phyloP scores from a whole-genome alignment of 768 basidiomycete species.

The Xerocomellus chrysenteron region DNA sequence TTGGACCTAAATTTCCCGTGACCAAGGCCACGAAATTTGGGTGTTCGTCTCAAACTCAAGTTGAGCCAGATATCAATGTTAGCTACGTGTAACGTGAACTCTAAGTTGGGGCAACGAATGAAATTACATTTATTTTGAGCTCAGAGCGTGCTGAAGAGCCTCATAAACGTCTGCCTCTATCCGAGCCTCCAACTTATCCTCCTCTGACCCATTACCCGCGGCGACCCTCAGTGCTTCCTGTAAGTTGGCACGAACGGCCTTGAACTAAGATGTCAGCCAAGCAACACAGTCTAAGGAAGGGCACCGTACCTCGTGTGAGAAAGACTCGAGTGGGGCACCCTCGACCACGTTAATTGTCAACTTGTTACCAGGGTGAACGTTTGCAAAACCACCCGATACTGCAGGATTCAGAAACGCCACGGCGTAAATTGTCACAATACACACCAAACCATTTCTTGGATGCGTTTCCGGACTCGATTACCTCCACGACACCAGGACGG shows the following conservation, averaged over 20 bases:
- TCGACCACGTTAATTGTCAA: conserved; percentile 97
- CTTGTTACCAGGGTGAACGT: conserved; percentile 95
- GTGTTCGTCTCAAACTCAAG: neutral
- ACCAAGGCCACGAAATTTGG: neutral
- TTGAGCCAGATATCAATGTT: neutral
- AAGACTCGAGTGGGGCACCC: conserved; percentile 87
- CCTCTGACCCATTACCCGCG: conserved; percentile 82
- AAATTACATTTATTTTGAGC: conserved; percentile 39
- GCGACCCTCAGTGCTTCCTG: conserved; percentile 84
- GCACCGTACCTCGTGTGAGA: conserved; percentile 79
- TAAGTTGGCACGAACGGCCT: conserved; percentile 90
- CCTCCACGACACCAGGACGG: conserved; percentile 91
- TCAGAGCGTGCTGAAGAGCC: conserved; percentile 84
- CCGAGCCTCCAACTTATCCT: conserved; percentile 89
- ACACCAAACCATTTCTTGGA: conserved; percentile 98
- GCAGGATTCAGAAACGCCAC: conserved; percentile 6
- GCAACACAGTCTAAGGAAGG: neutral
- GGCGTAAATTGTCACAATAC: conserved; percentile 29
- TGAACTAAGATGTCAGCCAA: conserved; percentile 13
- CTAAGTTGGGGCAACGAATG: conserved; percentile 12
- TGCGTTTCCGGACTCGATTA: conserved; percentile 74
- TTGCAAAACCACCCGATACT: conserved; percentile 98
- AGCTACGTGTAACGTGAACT: conserved; percentile 2
- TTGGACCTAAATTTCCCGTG: neutral
- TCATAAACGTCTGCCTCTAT: conserved; percentile 98